Base-by-base conservation (phyloP, 2,329 filamentous ascomycete species). In the Colletotrichum sp. region DNA sequence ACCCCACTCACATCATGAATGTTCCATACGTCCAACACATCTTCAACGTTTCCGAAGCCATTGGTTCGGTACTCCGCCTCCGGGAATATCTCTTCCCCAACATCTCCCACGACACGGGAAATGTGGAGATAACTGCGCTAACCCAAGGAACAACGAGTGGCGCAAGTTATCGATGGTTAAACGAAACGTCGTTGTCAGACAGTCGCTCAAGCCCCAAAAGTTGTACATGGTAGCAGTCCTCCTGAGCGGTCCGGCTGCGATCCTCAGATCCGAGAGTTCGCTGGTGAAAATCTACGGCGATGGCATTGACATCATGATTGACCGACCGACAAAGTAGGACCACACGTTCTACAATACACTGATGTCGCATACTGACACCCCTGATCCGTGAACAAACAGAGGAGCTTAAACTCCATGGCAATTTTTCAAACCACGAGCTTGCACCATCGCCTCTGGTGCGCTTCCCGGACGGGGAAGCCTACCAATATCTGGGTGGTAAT, bases 111-210 rank as follows among this genome's bases (percentile, higher is more conserved):
- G 16, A 44, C 16, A 44, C 16, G 5, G 36, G 8, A n/a, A 5
- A 44, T 18, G 8, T 44, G 36, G 36, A 44, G 16, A 44, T 18
- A 10, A 44, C 16, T n/a, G 36, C 36, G 36, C 36, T n/a, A 6
- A 44, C 36, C 16, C 36, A 18, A 44, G 8, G 36, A 44, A 10
- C 36, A 44, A 6, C 16, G 36, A 10, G 6, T 18, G 16, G 5
- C 36, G 36, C 9, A 6, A 9, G 36, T 2, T 44, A 3, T 0
- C 16, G 0, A 18, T 44, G 16, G 16, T 44, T n/a, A 0, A 6
- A 44, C 36, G 0, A 3, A 6, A 44, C 36, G 36, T 44, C 16
- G 8, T 2, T 2, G 36, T 44, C 36, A n/a, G 36, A 44, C 36
- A 44, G 16, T 3, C 36, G 16, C 16, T 18, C 36, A 10, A 18